Base-by-base conservation (phyloP, 208 protist genomes). In the Trypanosoma platydactyli region DNA sequence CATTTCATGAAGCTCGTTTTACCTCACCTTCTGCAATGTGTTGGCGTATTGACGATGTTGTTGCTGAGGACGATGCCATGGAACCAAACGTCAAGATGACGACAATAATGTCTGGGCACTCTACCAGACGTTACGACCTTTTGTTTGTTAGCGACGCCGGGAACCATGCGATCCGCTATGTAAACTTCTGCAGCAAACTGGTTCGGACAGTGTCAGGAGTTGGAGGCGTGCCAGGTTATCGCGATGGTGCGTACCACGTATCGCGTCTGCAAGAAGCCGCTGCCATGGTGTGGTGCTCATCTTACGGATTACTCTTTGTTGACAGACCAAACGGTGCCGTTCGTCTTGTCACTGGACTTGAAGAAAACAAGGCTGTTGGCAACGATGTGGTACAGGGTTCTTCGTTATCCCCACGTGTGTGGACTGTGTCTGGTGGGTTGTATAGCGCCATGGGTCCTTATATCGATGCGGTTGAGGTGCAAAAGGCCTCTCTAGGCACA, bases 61-160 rank as follows among this genome's bases (percentile, higher is more conserved):
- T n/a, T 52, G 48, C 38, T 29, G 45, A 24, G 5, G 52, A 46
- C n/a, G 49, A 50, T 33, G 41, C 9, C 33, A 3, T 38, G 33
- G 5, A 38, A 9, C 33, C 33, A 9, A 38, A 9, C 9, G 27
- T 64, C 44, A 38, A 24, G 7, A 18, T 25, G 35, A 22, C 15
- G 49, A 51, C 22, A 53, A n/a, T 44, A 53, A n/a, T 44, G 25
- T 16, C 5, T 18, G 35, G 11, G 30, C 40, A 58, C 3, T n/a
- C 27, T 15, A 54, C 12, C 5, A 9, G 16, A 35, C 29, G 13
- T 46, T 84, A 73, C 55, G 41, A 50, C 3, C 70, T 92, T 29
- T 77, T 93, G 48, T 93, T 93, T 75, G 84, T 93, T 55, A 93
- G 84, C 71, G 87, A 93, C 69, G 73, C 54, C 3, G 84, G 87